A percentile compares a stretch with the other conserved stretches of the same genome.
phyloP scores from a whole-genome alignment of 2,329 filamentous ascomycete genomes.

The Monilinia polystroma region DNA sequence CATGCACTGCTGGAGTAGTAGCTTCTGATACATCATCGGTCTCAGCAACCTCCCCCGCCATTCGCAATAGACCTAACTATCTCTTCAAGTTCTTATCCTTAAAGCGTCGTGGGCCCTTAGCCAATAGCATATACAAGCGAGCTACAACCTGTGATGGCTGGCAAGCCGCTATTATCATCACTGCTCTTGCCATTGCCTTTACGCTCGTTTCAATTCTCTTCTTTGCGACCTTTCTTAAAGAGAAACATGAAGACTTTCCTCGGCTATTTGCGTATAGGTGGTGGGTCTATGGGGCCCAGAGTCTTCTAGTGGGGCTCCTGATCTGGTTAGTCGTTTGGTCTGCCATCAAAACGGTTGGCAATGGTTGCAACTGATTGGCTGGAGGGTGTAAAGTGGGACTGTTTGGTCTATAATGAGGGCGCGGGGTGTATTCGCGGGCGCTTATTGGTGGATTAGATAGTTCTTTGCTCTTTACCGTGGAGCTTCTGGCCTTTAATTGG shows the following conservation, averaged over 20 bases:
- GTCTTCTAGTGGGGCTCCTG: not conserved
- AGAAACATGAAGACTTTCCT: not conserved
- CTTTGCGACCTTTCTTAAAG: not conserved
- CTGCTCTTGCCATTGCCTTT: constrained; percentile 1
- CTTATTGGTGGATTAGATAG: not conserved
- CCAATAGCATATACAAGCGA: not conserved
- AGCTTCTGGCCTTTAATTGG: not conserved
- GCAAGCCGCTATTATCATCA: not conserved
- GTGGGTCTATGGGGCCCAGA: constrained; percentile 1
- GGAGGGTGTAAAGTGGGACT: not conserved
- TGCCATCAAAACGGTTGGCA: not conserved
- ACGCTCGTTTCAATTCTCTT: not conserved
- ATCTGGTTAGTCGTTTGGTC: constrained; percentile 6
- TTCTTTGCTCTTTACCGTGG: not conserved
- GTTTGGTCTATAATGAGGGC: not conserved
- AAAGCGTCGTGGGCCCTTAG: not conserved
- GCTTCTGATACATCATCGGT: not conserved
- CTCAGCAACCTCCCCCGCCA: not conserved
- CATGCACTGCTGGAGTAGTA: not conserved
- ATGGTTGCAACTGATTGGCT: constrained; percentile 4
- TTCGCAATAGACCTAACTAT: not conserved
- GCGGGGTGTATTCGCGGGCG: not conserved
- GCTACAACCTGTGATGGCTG: not conserved
- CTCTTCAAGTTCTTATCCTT: not conserved
- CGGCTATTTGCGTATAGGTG: not conserved